Conservation (phyloP, 495 filamentous ascomycete genomes). For the Penicillium chermesinum region DNA sequence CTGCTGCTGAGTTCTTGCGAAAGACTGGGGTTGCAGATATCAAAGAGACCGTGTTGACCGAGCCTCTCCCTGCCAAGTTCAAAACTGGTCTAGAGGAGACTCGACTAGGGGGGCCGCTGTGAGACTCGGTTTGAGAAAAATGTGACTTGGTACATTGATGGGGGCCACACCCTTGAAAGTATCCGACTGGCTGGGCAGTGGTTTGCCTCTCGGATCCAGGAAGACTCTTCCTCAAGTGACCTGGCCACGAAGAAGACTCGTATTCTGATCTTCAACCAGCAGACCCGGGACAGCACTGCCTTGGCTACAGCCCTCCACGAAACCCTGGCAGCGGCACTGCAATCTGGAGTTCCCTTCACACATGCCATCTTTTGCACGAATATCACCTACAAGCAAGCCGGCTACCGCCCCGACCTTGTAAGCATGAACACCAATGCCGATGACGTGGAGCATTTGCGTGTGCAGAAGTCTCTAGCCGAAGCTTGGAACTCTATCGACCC, state of each 20-base stretch:
- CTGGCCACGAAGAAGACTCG: conserved; percentile 37
- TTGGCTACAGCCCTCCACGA: conserved; percentile 63
- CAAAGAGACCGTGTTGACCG: conserved; percentile 42
- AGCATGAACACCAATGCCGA: conserved; percentile 64
- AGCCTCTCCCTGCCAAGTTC: conserved; percentile 59
- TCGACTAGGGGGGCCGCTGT: conserved; percentile 74
- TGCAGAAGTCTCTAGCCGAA: conserved; percentile 69
- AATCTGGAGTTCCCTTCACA: conserved; percentile 56
- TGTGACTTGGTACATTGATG: conserved; percentile 86
- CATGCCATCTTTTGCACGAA: conserved; percentile 89
- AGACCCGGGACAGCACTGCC: conserved; percentile 67
- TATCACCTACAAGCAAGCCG: conserved; percentile 64
- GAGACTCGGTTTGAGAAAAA: conserved; percentile 64
- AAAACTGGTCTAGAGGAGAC: conserved; percentile 68
- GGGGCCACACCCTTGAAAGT: conserved; percentile 87
- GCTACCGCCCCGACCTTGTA: conserved; percentile 72
- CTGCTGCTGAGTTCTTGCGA: conserved; percentile 59
- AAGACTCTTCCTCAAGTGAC: conserved; percentile 44
- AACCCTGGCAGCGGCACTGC: conserved; percentile 55
- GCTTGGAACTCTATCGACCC: conserved; percentile 68
- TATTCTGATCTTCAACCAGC: conserved; percentile 95
- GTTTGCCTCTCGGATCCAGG: conserved; percentile 59
- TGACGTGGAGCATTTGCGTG: conserved; percentile 62
- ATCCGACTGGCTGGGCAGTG: conserved; percentile 72
- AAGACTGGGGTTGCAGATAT: conserved; percentile 39